Evolutionary conservation across 1,284 basidiomycete species (phyloP), one percentile per base, ranked within the genome.

Genomic region (Exsudoporus floridanus): DNA sequence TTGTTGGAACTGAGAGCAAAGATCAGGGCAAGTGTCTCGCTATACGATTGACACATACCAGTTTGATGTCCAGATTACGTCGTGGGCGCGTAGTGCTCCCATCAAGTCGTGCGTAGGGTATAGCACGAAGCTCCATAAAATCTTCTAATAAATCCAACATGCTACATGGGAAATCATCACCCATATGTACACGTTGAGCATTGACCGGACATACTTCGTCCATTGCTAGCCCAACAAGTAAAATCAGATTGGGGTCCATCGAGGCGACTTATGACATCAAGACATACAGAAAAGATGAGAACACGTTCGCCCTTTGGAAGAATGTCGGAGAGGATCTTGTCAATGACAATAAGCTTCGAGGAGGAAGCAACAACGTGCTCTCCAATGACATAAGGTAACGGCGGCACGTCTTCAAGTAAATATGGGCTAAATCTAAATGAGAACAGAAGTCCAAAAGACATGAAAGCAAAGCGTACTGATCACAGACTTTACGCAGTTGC

Each of bases 91-190:
- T 60, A 6, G 79, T 80, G 0, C 58, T 80, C 9, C 87, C 92
- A 63, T 94, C 92, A 13, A 94, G 76, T 3, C 91, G 80, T 54
- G 90, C 88, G 66, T 86, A 88, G 19, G 83, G 77, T 64, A 92
- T 92, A 9, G 74, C 74, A 7, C 92, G 80, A 18, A 91, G 73
- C 4, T 75, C 74, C 79, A 93, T 83, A 71, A 90, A 92, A 64
- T 94, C 92, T 53, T 91, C 90, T 30, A 94, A 74, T 53, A 92
- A 78, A 64, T 94, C 90, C 16, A 94, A 78, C 79, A 94, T 87
- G 46, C 90, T 85, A 42, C 3, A 75, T 73, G 75, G 78, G 27
- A 3, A 21, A 13, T 50, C 21, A 21, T 53, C 28, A 48, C 7
- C 13, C 18, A 31, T 12, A 7, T 3, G 6, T 27, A 21, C 9